Evolutionary conservation across 495 filamentous ascomycete genomes (phyloP), one percentile per base, ranked within the genome.

Genomic region (Tuber melanosporum): DNA sequence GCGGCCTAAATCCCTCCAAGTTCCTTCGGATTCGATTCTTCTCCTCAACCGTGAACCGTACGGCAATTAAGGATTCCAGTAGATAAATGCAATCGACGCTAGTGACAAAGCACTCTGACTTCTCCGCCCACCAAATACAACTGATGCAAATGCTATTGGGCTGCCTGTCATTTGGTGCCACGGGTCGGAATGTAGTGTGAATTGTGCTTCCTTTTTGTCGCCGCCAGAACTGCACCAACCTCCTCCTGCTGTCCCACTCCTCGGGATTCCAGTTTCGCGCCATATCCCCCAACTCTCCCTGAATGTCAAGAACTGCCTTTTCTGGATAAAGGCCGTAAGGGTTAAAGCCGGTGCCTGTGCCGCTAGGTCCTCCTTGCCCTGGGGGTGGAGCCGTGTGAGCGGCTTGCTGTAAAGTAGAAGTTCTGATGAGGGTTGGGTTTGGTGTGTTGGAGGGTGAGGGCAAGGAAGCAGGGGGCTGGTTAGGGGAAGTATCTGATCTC

Each of bases 11-110:
- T 0, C 93, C 93, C 82, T 99, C 96, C 72, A 99, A 86, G 82
- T 99, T 99, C 70, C 95, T 89, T 17, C 95, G 90, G 81, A 99
- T 98, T 57, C 96, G 90, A 83, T 99, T 99, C 89, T 98, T 98
- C 86, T 98, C 95, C 83, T 98, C 94, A 2, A 97, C 93, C 0
- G 91, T 94, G 83, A 98, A 98, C 15, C 91, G 88, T 20, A 90
- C 89, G 5, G 88, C 92, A 15, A 98, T 91, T 4, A 99, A 87
- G 49, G 93, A 92, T 85, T 98, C 95, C 1, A 99, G 88, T 19
- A 99, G 87, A 79, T 90, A 91, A 82, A 99, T 98, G 32, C 95
- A 97, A 83, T 99, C 96, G 32, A 98, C 96, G 77, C 94, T 97
- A 1, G 95, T 99, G 49, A 97, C 92, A 83, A 89, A 98, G 84